phyloP scores from a whole-genome alignment of 2,329 filamentous ascomycete species.

The Fusarium liriodendri region DNA sequence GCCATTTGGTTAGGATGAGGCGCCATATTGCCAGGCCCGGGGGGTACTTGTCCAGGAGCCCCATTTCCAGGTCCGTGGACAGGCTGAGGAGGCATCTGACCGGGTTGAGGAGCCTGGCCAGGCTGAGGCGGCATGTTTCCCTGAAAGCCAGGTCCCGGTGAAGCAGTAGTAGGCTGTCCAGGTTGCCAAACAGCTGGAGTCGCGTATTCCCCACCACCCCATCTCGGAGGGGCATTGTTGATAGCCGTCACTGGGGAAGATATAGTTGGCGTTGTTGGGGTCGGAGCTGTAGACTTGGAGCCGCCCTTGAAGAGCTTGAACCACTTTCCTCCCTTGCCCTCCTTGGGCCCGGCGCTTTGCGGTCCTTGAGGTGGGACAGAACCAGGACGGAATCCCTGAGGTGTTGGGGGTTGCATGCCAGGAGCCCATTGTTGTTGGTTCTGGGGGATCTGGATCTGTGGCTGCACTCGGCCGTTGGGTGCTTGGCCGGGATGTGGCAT shows the following conservation, averaged over 20 bases:
- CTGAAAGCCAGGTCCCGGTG: conserved; percentile 3
- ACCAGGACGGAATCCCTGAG: conserved; percentile 24
- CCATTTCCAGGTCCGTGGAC: background rate
- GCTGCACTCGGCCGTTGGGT: conserved; percentile 22
- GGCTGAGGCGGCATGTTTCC: conserved; percentile 10
- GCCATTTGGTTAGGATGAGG: conserved; percentile 1
- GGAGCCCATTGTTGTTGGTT: conserved; percentile 30
- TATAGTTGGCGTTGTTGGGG: conserved; percentile 26
- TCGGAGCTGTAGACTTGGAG: conserved; percentile 33
- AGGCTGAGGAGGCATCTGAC: background rate
- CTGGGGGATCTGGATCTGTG: conserved; percentile 33
- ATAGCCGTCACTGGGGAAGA: conserved; percentile 21
- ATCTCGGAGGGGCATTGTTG: conserved; percentile 12
- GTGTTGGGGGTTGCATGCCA: conserved; percentile 26
- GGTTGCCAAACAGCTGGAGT: conserved; percentile 39
- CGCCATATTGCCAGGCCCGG: background rate
- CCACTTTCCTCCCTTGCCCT: conserved; percentile 39
- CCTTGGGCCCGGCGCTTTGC: conserved; percentile 34
- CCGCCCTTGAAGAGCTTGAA: conserved; percentile 42
- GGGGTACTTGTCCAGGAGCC: background rate
- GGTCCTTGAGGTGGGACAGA: conserved; percentile 29
- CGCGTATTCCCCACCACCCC: conserved; percentile 37
- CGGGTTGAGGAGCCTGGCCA: background rate
- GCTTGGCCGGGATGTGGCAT: conserved; percentile 1
- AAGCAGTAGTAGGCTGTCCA: conserved; percentile 22